Evolutionary conservation across 225 moss, liverwort and hornwort genomes (phyloP).

Genomic region (Takakia lepidozioides): DNA sequence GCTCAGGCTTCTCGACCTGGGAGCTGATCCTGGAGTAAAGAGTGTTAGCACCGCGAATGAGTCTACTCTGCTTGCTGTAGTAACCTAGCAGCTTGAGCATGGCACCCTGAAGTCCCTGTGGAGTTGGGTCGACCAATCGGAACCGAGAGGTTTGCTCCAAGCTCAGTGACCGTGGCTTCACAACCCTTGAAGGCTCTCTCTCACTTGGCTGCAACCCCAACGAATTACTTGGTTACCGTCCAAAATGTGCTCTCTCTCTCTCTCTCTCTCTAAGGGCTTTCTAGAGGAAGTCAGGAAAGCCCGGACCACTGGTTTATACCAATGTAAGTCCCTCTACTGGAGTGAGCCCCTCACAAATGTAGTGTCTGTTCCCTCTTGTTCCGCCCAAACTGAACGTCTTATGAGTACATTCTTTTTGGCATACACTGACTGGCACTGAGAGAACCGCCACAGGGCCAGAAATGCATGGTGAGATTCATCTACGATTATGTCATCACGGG

Average conservation of each 20-base stretch:
- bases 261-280: too few relatives aligned
- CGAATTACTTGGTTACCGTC: neutral
- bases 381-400: too few relatives aligned
- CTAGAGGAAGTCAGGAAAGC: neutral
- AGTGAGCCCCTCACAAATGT: too few relatives aligned
- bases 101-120: conserved; percentile 45
- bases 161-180: conserved; percentile 53
- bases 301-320: neutral
- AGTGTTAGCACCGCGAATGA: conserved; percentile 75
- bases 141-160: conserved; percentile 45
- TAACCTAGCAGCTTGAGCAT: conserved; percentile 72
- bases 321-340: too few relatives aligned
- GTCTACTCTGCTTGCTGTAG: conserved; percentile 77
- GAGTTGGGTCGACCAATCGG: conserved; percentile 61
- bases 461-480: too few relatives aligned
- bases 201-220: conserved; percentile 22
- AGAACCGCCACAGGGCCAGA: too few relatives aligned
- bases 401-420: too few relatives aligned
- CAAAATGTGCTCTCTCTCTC: neutral
- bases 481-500: neutral
- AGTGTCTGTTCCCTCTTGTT: too few relatives aligned
- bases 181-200: conserved; percentile 17
- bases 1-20: conserved; percentile 63
- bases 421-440: too few relatives aligned
- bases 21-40: conserved; percentile 66